A percentile compares a stretch with the other conserved stretches of the same genome.
Evolutionary conservation across 2,329 filamentous ascomycete species (phyloP).

Genomic region (Penicillium sp.): DNA sequence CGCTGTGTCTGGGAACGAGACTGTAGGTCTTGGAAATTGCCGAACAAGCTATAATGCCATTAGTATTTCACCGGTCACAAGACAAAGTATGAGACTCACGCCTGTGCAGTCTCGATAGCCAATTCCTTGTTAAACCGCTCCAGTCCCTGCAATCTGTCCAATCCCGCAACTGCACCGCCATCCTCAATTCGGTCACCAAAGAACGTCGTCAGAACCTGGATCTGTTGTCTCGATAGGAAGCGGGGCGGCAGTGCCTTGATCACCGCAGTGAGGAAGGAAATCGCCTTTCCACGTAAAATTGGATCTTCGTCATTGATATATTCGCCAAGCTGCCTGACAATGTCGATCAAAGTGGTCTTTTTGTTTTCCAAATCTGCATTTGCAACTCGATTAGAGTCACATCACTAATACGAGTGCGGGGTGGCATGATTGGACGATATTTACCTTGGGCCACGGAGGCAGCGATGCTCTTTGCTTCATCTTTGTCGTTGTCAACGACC

Average conservation of each 20-base stretch:
- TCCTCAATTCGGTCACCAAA: constrained; percentile 65
- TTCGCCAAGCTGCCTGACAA: constrained; percentile 65
- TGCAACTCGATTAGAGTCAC: constrained; percentile 11
- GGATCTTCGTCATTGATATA: constrained; percentile 68
- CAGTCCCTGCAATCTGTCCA: constrained; percentile 59
- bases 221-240: constrained; percentile 61
- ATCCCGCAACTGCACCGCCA: constrained; percentile 59
- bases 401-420: constrained; percentile 5
- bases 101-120: constrained; percentile 54
- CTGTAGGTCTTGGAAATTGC: constrained; percentile 58
- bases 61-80: constrained; percentile 30
- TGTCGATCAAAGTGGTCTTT: constrained; percentile 60
- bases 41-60: constrained; percentile 44
- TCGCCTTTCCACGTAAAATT: constrained; percentile 59
- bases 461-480: constrained; percentile 48
- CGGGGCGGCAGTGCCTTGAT: constrained; percentile 53
- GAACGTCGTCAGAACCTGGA: constrained; percentile 63
- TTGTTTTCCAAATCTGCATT: constrained; percentile 57
- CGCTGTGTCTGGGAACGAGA: constrained; percentile 64
- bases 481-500: constrained; percentile 47
- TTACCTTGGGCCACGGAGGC: constrained; percentile 46
- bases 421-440: constrained; percentile 10
- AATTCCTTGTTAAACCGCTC: constrained; percentile 61
- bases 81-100: constrained; percentile 31
- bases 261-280: constrained; percentile 45